Base-by-base conservation (phyloP, 2,329 filamentous ascomycete species). In the Fusarium tuaranense region DNA sequence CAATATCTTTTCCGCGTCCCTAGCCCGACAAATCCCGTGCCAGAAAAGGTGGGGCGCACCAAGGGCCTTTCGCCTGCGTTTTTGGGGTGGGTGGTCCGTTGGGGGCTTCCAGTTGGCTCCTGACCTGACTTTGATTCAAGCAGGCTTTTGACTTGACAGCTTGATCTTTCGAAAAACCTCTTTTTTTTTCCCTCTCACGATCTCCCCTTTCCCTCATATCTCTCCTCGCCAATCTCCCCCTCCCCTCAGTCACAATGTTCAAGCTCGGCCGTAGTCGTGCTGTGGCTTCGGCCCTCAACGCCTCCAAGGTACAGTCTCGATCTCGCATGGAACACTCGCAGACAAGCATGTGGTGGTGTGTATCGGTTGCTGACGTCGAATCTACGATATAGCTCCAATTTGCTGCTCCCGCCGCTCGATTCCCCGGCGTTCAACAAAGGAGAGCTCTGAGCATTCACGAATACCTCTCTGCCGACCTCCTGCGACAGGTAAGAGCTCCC, bases 371-470 rank as follows among this genome's bases (percentile, higher is more conserved):
- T 69, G 68, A 79, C 73, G 62, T 34, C 68, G 66, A 48, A 34
- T 32, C 53, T 70, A 57, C 51, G 14, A 70, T 53, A 70, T 53
- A 81, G 79, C 71, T 77, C 70, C 80, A 80, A 76, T 68, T 83
- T 78, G 70, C 86, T 78, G 67, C 86, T 62, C 85, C 87, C 76
- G 83, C 86, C 73, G 81, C 88, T 81, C 89, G 89, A 86, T 84
- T 90, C 77, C 87, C 94, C 86, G 89, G 92, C 80, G 89, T 86
- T 79, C 93, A 97, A 86, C 95, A 98, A 87, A 91, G 90, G 86
- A 92, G 97, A 88, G 92, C 93, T 82, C 91, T 99, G 83, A 97
- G 95, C 83, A 98, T 99, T 82, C 97, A 99, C 89, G 97, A 99
- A 88, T 98, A 98, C 88, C 93, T 96, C 82, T 98, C 97, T 80